Evolutionary conservation across 371 early-diverging fungal species (phyloP).

Genomic region (Zopfochytrium polystomum): DNA sequence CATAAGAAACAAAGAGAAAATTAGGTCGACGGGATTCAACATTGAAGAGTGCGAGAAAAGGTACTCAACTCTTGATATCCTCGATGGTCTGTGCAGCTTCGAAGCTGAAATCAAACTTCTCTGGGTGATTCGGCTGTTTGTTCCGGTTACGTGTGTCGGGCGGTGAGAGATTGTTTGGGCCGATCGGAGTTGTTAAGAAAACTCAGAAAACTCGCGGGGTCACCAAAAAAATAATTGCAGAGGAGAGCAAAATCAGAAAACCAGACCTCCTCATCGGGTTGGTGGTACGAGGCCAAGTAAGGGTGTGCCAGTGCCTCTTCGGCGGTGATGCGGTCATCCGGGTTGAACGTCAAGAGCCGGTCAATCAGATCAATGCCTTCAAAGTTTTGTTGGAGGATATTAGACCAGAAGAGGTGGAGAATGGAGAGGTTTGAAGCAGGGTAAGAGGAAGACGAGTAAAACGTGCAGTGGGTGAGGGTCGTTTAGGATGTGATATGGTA

Average conservation of each 20-base stretch:
- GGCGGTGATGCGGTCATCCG: constrained; percentile 89
- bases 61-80: constrained; percentile 56
- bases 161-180: neutral
- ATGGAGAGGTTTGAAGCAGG: too few relatives aligned
- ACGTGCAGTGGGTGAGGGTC: constrained; percentile 71
- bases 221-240: neutral
- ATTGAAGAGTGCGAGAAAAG: too few relatives aligned
- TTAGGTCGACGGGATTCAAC: too few relatives aligned
- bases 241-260: neutral
- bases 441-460: neutral
- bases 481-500: constrained; percentile 75
- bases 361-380: constrained; percentile 79
- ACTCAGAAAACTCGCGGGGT: neutral
- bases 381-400: neutral
- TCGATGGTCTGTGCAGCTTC: constrained; percentile 48
- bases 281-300: constrained; percentile 57
- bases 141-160: neutral
- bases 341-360: constrained; percentile 80
- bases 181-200: neutral
- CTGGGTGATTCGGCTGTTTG: constrained; percentile 39
- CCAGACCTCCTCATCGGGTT: constrained; percentile 51
- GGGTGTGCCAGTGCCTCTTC: constrained; percentile 84
- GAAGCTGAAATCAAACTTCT: constrained; percentile 50
- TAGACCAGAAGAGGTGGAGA: neutral
- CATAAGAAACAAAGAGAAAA: too few relatives aligned